phyloP scores from a whole-genome alignment of 2,329 filamentous ascomycete species.

The Orbilia ellipsospora region DNA sequence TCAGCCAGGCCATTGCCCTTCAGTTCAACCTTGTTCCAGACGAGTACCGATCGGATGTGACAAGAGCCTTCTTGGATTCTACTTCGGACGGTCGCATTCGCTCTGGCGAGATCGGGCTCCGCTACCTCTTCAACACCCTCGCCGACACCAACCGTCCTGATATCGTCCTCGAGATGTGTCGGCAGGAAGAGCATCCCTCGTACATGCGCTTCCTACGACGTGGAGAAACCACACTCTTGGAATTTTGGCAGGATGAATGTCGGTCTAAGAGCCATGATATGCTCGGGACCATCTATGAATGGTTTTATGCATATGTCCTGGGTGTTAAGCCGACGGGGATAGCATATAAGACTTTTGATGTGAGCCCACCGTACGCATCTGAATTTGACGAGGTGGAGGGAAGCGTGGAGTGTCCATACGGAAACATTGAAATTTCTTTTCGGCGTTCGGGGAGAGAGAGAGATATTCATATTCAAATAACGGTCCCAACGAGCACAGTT shows the following conservation, averaged over 20 bases:
- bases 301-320: too few species aligned
- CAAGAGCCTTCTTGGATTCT: slow-evolving; percentile 60
- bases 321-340: too few species aligned
- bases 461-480: too few species aligned
- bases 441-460: too few species aligned
- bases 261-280: slow-evolving; percentile 66
- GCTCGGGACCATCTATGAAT: slow-evolving; percentile 64
- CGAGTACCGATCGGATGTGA: slow-evolving; percentile 58
- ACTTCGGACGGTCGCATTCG: slow-evolving; percentile 61
- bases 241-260: slow-evolving; percentile 65
- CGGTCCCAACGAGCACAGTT: too few species aligned
- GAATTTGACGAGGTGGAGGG: too few species aligned
- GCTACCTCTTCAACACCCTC: slow-evolving; percentile 64
- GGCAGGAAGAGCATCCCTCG: slow-evolving; percentile 66
- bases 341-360: too few species aligned
- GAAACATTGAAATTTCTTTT: too few species aligned
- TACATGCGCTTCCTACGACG: slow-evolving; percentile 66
- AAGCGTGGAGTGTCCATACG: too few species aligned
- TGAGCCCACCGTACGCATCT: too few species aligned
- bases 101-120: slow-evolving; percentile 64
- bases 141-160: slow-evolving; percentile 63
- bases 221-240: slow-evolving; percentile 64
- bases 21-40: slow-evolving; percentile 61
- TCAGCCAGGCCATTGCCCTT: slow-evolving; percentile 63
- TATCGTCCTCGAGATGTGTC: slow-evolving; percentile 64